Evolutionary conservation across 2,329 filamentous ascomycete species (phyloP).

Genomic region (Cladobotryum protrusum): DNA sequence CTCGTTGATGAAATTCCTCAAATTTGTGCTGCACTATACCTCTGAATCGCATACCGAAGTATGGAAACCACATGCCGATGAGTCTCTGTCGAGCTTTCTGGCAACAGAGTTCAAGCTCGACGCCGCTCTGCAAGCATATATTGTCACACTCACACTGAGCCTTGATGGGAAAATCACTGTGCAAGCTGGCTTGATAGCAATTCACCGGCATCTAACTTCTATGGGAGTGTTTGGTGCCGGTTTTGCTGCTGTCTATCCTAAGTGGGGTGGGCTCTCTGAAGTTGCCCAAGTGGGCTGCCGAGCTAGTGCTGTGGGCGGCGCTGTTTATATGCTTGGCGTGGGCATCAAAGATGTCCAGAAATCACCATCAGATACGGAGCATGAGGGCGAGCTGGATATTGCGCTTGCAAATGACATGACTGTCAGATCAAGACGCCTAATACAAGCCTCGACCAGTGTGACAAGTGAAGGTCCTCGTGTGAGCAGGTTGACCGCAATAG

Average conservation of each 20-base stretch:
- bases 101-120: slow-evolving; percentile 61
- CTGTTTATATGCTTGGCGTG: slow-evolving; percentile 78
- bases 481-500: slow-evolving; percentile 60
- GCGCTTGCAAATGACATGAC: slow-evolving; percentile 51
- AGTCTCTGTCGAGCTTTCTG: slow-evolving; percentile 54
- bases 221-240: slow-evolving; percentile 84
- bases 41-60: slow-evolving; percentile 45
- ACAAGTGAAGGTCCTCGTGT: slow-evolving; percentile 29
- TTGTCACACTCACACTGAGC: slow-evolving; percentile 66
- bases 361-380: slow-evolving; percentile 14
- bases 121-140: slow-evolving; percentile 54
- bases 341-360: slow-evolving; percentile 43
- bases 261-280: slow-evolving; percentile 88
- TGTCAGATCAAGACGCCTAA: slow-evolving; percentile 49
- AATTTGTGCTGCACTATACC: slow-evolving; percentile 72
- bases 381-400: slow-evolving; percentile 34
- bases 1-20: slow-evolving; percentile 86
- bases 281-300: slow-evolving; percentile 88
- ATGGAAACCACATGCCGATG: slow-evolving; percentile 53
- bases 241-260: slow-evolving; percentile 83
- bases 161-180: slow-evolving; percentile 58
- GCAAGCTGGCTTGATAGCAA: slow-evolving; percentile 60
- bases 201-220: slow-evolving; percentile 75
- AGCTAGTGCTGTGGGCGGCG: slow-evolving; percentile 84
- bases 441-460: slow-evolving; percentile 37